Evolutionary conservation across 2,329 filamentous ascomycete species (phyloP).

Genomic region (Alternaria metachromatica): DNA sequence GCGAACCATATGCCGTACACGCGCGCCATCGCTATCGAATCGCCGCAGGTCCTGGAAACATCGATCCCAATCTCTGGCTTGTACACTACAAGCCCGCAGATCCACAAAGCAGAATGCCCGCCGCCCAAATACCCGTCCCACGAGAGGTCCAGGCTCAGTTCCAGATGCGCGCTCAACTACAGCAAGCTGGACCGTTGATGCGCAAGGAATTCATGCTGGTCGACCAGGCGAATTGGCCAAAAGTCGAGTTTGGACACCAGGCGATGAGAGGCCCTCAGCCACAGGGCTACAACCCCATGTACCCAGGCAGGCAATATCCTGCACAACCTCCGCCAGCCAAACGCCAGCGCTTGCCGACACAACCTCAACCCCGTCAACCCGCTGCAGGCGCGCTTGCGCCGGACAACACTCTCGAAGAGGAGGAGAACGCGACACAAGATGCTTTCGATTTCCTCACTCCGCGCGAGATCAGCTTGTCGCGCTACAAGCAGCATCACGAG

Average conservation of each 20-base stretch:
- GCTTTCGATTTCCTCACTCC: conserved; percentile 89
- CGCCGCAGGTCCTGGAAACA: conserved; percentile 71
- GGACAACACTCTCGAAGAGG: conserved; percentile 73
- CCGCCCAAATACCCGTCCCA: conserved; percentile 67
- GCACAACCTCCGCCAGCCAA: conserved; percentile 56
- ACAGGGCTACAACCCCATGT: conserved; percentile 45
- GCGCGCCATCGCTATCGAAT: conserved; percentile 87
- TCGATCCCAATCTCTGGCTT: conserved; percentile 86
- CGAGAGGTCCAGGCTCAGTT: conserved; percentile 67
- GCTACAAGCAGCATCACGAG: conserved; percentile 94
- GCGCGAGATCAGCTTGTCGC: conserved; percentile 82
- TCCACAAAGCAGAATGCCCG: conserved; percentile 73
- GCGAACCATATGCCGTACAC: conserved; percentile 76
- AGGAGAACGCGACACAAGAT: conserved; percentile 87
- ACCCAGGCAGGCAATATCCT: conserved; percentile 41
- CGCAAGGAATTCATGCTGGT: conserved; percentile 95
- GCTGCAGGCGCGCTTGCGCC: conserved; percentile 28
- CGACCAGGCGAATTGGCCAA: conserved; percentile 89
- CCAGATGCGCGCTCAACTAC: conserved; percentile 66
- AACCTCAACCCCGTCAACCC: conserved; percentile 54
- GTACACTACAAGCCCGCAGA: conserved; percentile 86
- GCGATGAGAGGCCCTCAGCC: conserved; percentile 35
- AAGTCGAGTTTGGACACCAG: conserved; percentile 71
- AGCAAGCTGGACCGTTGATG: conserved; percentile 76
- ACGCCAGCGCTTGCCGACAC: conserved; percentile 50